These are phyloP conservation scores for Wickerhamiella cacticola DNA, from an alignment of 805 yeast genomes.

Conservation along the genomic window DNA sequence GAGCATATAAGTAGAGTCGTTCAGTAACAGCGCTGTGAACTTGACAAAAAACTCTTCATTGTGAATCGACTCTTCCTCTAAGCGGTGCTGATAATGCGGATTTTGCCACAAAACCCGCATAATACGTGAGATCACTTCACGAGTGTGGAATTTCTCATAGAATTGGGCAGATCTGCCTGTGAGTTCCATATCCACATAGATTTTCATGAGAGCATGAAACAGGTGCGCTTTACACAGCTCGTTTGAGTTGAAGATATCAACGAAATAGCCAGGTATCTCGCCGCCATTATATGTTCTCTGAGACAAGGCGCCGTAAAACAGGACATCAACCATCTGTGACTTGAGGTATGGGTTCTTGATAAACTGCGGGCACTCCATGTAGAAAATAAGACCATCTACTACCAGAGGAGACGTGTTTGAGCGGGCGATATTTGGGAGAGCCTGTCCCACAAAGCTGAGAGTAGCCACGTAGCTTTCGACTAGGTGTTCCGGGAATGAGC, in stretches of 20 bases:
- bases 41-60: slow-evolving; percentile 78
- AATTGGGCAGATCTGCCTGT: slow-evolving; percentile 93
- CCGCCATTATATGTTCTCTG: slow-evolving; percentile 32
- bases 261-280: slow-evolving; percentile 50
- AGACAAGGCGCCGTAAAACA: slow-evolving; percentile 55
- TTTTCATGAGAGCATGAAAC: slow-evolving; percentile 72
- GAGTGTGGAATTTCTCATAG: slow-evolving; percentile 85
- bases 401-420: slow-evolving; percentile 17
- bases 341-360: slow-evolving; percentile 91
- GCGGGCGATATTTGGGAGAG: slow-evolving; percentile 46
- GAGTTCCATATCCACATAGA: slow-evolving; percentile 88
- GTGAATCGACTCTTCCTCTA: slow-evolving; percentile 51
- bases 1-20: slow-evolving; percentile 81
- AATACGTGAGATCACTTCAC: slow-evolving; percentile 75
- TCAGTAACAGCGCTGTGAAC: slow-evolving; percentile 87
- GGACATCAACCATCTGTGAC: slow-evolving; percentile 65
- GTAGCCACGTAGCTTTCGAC: slow-evolving; percentile 73
- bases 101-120: slow-evolving; percentile 75
- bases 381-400: slow-evolving; percentile 59
- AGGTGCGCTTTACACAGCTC: slow-evolving; percentile 51
- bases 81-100: slow-evolving; percentile 53
- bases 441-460: slow-evolving; percentile 42
- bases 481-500: slow-evolving; percentile 71
- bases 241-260: slow-evolving; percentile 51
- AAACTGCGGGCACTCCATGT: slow-evolving; percentile 52